Percentiles rank a stretch among this genome's conserved stretches.
Evolutionary conservation across 164 flowering plant species (phyloP).

Genomic region (Annona cherimola): DNA sequence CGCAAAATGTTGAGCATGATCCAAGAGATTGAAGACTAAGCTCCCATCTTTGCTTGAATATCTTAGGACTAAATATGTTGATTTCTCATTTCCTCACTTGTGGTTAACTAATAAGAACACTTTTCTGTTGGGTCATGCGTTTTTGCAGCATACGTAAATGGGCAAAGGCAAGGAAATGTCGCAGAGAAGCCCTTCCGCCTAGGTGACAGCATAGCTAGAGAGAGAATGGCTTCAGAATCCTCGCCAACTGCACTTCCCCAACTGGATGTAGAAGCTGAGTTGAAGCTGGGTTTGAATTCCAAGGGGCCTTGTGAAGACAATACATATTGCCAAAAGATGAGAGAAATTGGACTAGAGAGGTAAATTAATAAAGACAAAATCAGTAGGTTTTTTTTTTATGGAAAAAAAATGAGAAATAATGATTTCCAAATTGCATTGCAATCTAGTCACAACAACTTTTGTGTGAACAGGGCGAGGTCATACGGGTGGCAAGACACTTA

Average conservation of each 20-base stretch:
- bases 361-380: no score
- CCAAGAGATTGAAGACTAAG: not conserved
- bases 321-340: constrained; percentile 53
- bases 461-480: constrained; percentile 57
- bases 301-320: constrained; percentile 24
- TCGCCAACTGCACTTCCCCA: constrained; percentile 24
- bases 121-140: not conserved
- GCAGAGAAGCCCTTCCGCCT: constrained; percentile 69
- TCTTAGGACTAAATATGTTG: no score
- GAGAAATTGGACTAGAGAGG: constrained; percentile 77
- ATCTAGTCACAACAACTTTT: not conserved
- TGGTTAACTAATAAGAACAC: not conserved
- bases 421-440: no score
- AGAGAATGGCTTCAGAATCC: constrained; percentile 25
- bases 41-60: not conserved
- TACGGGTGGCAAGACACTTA: constrained; percentile 97
- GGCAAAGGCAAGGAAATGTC: constrained; percentile 80
- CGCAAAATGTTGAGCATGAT: not conserved
- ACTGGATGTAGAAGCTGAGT: constrained; percentile 64
- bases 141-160: constrained; percentile 85
- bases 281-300: constrained; percentile 43
- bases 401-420: no score
- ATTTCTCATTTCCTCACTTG: not conserved
- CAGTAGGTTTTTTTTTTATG: no score
- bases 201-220: constrained; percentile 69